A percentile compares a stretch with the other conserved stretches of the same genome.
phyloP scores from a whole-genome alignment of 768 basidiomycete species.

The Porpolomopsis calyptriformis region DNA sequence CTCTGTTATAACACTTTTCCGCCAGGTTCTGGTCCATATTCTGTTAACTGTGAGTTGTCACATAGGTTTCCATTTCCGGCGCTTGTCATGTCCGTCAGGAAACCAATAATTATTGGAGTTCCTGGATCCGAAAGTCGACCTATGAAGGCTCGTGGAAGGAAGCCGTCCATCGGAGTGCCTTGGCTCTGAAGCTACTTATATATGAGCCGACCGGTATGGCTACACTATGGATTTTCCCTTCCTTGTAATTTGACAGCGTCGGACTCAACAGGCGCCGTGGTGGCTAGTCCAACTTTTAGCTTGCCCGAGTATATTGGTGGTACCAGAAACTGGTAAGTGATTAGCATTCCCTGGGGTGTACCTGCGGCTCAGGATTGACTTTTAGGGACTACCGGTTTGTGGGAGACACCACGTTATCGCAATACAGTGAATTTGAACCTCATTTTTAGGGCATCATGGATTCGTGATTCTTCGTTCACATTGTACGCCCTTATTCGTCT shows the following conservation, averaged over 20 bases:
- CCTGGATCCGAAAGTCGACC: conserved; percentile 82
- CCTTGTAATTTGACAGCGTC: conserved; percentile 1
- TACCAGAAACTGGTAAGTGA: conserved; percentile 75
- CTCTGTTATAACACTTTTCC: not conserved
- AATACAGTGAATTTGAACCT: not conserved
- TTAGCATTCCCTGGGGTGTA: too few relatives aligned
- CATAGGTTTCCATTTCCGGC: not conserved
- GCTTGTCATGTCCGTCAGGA: conserved; percentile 22
- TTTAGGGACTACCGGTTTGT: conserved; percentile 56
- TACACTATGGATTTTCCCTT: not conserved
- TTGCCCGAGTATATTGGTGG: conserved; percentile 89
- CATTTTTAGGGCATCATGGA: conserved; percentile 61
- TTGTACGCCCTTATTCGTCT: conserved; percentile 89
- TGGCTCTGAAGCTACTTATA: conserved; percentile 89
- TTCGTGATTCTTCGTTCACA: conserved; percentile 94
- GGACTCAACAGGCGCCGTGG: conserved; percentile 57
- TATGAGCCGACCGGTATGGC: conserved; percentile 74
- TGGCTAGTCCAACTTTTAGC: conserved; percentile 93
- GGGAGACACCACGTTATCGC: not conserved
- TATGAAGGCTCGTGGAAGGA: conserved; percentile 96
- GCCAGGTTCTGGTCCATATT: conserved; percentile 43
- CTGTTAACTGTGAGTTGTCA: conserved; percentile 41
- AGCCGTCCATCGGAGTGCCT: conserved; percentile 81
- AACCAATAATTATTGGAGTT: conserved; percentile 77
- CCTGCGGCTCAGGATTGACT: not conserved